Evolutionary conservation across 345 rosid genomes (phyloP).

Genomic region (Lepidium sativum): DNA sequence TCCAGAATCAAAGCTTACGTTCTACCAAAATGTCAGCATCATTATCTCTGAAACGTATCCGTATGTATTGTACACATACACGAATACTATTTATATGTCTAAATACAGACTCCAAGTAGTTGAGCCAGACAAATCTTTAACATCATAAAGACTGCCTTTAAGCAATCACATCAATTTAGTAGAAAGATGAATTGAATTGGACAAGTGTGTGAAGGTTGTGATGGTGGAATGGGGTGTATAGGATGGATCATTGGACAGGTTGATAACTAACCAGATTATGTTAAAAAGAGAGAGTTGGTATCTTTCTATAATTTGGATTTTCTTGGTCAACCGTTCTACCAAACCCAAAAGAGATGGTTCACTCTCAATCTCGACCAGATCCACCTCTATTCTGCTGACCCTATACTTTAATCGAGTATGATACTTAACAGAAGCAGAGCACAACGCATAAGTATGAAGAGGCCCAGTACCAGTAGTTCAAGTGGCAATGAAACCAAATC

Average conservation of each 20-base stretch:
- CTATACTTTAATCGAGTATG: no score
- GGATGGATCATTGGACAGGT: not conserved
- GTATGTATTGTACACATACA: not conserved
- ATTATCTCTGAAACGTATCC: not conserved
- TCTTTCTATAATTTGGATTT: not conserved
- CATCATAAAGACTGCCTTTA: not conserved
- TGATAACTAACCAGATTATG: conserved; percentile 3
- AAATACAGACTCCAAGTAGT: not conserved
- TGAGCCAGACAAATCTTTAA: not conserved
- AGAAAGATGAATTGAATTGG: not conserved
- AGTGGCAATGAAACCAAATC: not conserved
- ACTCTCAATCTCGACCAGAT: no score
- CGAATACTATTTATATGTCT: not conserved
- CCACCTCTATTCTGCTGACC: no score
- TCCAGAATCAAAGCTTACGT: conserved; percentile 22
- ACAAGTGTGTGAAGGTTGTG: not conserved
- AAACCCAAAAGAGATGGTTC: not conserved
- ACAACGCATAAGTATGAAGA: not conserved
- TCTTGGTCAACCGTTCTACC: conserved; percentile 11
- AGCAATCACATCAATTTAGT: not conserved
- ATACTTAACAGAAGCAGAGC: not conserved
- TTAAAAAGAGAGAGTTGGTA: not conserved
- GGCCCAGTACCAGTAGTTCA: not conserved
- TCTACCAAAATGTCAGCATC: not conserved
- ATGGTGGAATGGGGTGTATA: not conserved